Base-by-base conservation (phyloP, 2,329 filamentous ascomycete species). In the Paradendryphiella salina region DNA sequence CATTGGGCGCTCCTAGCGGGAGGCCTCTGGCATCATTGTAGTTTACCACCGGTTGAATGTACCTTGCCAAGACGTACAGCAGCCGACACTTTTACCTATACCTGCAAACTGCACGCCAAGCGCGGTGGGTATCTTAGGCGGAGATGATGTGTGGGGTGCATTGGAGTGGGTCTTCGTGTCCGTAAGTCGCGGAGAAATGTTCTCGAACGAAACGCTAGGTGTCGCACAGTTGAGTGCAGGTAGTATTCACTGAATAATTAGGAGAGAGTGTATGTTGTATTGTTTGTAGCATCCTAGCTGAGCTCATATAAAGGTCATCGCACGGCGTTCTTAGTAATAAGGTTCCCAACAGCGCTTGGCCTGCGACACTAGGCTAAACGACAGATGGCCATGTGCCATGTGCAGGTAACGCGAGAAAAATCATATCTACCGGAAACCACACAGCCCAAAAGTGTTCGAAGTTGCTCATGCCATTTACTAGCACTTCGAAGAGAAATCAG, bases 31-130 rank as follows among this genome's bases (percentile, higher is more conserved):
- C 43, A 47, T 41, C 28, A 18, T 37, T 31, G 32, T 17, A 21
- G 31, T 47, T 47, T 42, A 42, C 49, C 49, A 51, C 48, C 48
- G 48, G 48, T 23, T 51, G 43, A 47, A 33, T 10, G 26, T 11
- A 3, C 13, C 10, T 7, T 39, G 48, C 48, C 48, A 47, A 51
- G 48, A 32, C n/a, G 7, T 37, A 41, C 14, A 40, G 26, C 14
- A 41, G 21, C 43, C 48, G 36, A 32, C 28, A 40, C 37, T 37
- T 51, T 41, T 51, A 42, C 48, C 43, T 26, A 31, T 29, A 32
- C 42, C 11, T 37, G 42, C 40, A 23, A 28, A 23, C 33, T 11
- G 28, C 37, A 32, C 14, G 43, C 48, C 48, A 47, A 50, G 47
- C 38, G 11, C 23, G 46, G 32, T 48, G 46, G 46, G 34, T 43